Conservation (phyloP, 1,284 basidiomycete species). For the Cutaneotrichosporon dermatis region DNA sequence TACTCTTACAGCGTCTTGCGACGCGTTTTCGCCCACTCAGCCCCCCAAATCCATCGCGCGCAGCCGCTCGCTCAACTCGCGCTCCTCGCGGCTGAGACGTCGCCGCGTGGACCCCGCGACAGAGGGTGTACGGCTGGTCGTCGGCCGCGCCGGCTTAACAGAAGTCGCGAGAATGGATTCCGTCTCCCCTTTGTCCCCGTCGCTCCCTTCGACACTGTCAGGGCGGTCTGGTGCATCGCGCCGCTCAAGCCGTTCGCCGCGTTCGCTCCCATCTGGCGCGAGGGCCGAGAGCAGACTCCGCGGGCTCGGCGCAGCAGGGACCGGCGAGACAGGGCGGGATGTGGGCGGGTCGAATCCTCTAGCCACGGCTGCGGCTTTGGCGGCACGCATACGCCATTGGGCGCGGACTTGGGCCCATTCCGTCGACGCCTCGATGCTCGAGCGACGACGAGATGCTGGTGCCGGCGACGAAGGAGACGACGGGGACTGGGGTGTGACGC, state of each 20-base stretch:
- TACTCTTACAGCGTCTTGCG: too few species aligned
- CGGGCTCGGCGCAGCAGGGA: not conserved
- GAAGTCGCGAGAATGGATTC: too few species aligned
- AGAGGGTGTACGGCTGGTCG: conserved; percentile 8
- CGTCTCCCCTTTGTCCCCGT: not conserved
- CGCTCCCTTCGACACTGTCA: not conserved
- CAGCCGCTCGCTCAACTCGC: conserved; percentile 37
- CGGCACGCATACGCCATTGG: not conserved
- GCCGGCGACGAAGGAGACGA: not conserved
- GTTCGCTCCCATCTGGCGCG: not conserved
- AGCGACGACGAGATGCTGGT: not conserved
- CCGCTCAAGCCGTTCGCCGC: not conserved
- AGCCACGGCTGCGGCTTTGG: not conserved
- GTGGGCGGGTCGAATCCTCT: not conserved
- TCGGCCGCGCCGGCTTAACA: too few species aligned
- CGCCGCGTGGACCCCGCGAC: conserved; percentile 7
- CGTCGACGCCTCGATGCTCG: conserved; percentile 2
- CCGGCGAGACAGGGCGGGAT: not conserved
- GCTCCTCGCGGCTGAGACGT: conserved; percentile 27
- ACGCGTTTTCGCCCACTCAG: too few species aligned
- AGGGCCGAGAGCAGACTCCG: conserved; percentile 1
- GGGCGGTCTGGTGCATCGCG: too few species aligned
- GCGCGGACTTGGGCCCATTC: conserved; percentile 1
- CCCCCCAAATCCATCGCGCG: conserved; percentile 17
- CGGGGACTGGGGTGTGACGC: not conserved